Conservation (phyloP, 257 asterid genomes). For the Ligustrum vulgare region DNA sequence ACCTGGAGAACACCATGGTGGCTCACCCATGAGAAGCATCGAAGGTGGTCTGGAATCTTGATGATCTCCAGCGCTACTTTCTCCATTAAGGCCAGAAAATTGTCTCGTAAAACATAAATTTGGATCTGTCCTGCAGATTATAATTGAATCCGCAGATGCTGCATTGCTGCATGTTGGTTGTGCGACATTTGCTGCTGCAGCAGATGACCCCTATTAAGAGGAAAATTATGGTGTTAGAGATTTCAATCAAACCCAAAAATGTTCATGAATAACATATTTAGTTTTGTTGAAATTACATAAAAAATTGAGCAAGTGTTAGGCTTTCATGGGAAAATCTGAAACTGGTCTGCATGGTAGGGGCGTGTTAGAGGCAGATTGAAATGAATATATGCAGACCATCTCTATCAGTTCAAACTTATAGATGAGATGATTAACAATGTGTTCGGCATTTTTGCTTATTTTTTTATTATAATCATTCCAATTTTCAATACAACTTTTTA, state of each 20-base stretch:
- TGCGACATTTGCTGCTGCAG: conserved; percentile 41
- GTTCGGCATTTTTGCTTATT: too few relatives aligned
- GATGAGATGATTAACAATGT: background rate
- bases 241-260: background rate
- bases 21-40: conserved; percentile 58
- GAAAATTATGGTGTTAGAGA: conserved; percentile 6
- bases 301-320: background rate
- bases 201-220: conserved; percentile 47
- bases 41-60: conserved; percentile 61
- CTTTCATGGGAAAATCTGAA: background rate
- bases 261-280: background rate
- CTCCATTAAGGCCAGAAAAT: too few relatives aligned
- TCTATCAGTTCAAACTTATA: background rate
- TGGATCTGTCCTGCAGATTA: conserved; percentile 87
- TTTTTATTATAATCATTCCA: too few relatives aligned
- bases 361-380: background rate
- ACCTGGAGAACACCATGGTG: conserved; percentile 67
- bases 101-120: conserved; percentile 42
- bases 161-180: conserved; percentile 83
- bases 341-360: background rate
- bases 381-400: too few relatives aligned
- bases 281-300: too few relatives aligned
- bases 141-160: conserved; percentile 72
- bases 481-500: too few relatives aligned
- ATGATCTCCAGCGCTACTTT: conserved; percentile 49